A percentile compares a stretch with the other conserved stretches of the same genome.
phyloP scores from a whole-genome alignment of 441 rosid genomes.

The Isatis lusitanica region DNA sequence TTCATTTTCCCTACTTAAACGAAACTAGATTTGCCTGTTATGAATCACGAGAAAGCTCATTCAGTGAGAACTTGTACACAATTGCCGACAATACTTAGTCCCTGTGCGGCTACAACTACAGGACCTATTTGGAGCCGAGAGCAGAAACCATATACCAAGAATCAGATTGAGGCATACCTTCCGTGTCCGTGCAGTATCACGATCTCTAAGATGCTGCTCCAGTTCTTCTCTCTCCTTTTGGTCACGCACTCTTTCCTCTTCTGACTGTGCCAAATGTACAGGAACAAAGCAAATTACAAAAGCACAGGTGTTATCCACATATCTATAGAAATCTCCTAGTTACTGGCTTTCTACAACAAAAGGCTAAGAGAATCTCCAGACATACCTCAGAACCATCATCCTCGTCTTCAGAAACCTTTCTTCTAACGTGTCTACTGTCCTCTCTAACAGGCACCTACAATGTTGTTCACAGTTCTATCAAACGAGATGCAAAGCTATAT shows the following conservation, averaged over 20 bases:
- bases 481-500: constrained; percentile 26
- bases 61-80: neutral
- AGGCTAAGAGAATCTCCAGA: neutral
- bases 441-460: constrained; percentile 53
- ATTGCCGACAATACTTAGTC: neutral
- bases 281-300: constrained; percentile 20
- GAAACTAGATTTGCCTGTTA: constrained; percentile 4
- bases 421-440: constrained; percentile 57
- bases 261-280: constrained; percentile 56
- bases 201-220: constrained; percentile 78
- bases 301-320: neutral
- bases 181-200: constrained; percentile 81
- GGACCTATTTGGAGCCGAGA: constrained; percentile 1
- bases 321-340: neutral
- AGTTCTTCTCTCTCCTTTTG: constrained; percentile 89
- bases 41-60: neutral
- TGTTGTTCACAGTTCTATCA: constrained; percentile 26
- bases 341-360: constrained; percentile 1
- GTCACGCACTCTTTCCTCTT: constrained; percentile 89
- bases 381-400: constrained; percentile 90
- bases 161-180: constrained; percentile 53
- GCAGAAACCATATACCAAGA: constrained; percentile 11
- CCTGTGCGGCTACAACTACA: neutral
- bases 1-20: constrained; percentile 4
- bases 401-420: constrained; percentile 54